Base-by-base conservation (phyloP, 169 alveolate genomes). In the Cyclospora cayetanensis region DNA sequence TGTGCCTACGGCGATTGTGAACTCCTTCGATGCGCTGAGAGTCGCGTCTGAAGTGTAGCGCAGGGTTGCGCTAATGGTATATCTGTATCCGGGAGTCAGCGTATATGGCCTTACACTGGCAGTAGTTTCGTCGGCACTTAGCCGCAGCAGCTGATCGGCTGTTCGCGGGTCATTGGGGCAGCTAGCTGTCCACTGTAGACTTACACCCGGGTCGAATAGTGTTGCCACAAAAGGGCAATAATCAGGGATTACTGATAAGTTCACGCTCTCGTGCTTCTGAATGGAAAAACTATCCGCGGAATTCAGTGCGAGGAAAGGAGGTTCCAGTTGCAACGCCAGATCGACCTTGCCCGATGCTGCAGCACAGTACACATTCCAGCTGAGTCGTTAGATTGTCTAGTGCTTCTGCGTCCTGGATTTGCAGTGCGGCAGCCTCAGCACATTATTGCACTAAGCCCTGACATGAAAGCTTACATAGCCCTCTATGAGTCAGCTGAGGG, bases 131-230 rank as follows among this genome's bases (percentile, higher is more conserved):
- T 42, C 50, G 43, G 65, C 43, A 52, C 60, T 74, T 31, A 77
- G 68, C 31, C 70, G 66, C 43, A 77, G 87, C 72, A 77, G 70
- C 87, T 77, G 87, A n/a, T 77, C 87, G 27, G 87, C 87, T 39
- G 87, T 46, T 42, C 87, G 87, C 41, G 87, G 42, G 68, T 77
- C 87, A 1, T 77, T 37, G 2, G 87, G 70, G 31, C 87, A 77
- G 87, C 72, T 77, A 35, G 68, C 68, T 2, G 70, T 43, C 87
- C 87, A 77, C 87, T 77, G 87, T 7, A 77, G 42, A 22, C 46
- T n/a, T 20, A 77, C 87, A 37, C 87, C 87, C 15, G 66, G 29
- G 50, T 77, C 87, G 35, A 43, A 77, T 1, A 12, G 52, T 1
- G 87, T 77, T 2, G 68, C 87, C 18, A 77, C 87, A 15, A 77